Evolutionary conservation across 345 rosid species (phyloP), one percentile per base, ranked within the genome.

Genomic region (Ceriops decandra): DNA sequence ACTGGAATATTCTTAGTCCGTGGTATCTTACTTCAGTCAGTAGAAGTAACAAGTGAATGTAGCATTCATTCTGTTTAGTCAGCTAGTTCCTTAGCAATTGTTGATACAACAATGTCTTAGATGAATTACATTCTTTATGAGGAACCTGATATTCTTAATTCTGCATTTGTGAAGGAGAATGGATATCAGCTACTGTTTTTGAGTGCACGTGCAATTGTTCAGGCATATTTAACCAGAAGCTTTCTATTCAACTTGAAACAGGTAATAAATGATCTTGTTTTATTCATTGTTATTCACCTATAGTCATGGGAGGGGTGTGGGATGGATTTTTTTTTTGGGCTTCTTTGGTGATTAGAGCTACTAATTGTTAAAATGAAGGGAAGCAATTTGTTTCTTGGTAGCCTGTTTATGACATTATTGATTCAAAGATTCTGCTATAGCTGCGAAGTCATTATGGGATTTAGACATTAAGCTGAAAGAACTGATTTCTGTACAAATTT

Each of bases 141-240:
- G 28, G 59, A 56, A 56, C 30, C 7, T 56, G 59, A 27, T 42
- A 35, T 19, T 21, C 1, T 69, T 42, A 72, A 64, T 72, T 62
- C 33, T 62, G 19, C 54, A 49, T 69, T 76, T 74, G 15, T 77
- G 63, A 86, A 92, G 98, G 98, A 90, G 79, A 90, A 92, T 79
- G 98, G 98, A 76, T 92, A 92, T 75, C 98, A 92, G 73, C 84
- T 92, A 36, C 87, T 92, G 67, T 92, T 92, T 82, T 82, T 92
- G 73, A 92, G 98, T 63, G 98, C 98, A 0, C 91, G 98, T 66
- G 98, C 98, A 67, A 90, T 92, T 11, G 98, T 88, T 78, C 98
- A 92, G 80, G 98, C 98, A 28, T 92, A 92, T 80, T 78, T 92
- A 68, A 92, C 98, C 22, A 82, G 95, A 76, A 92, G 74, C 60